Evolutionary conservation across 129 eudicot genomes (phyloP).

Genomic region (Arctium minus): DNA sequence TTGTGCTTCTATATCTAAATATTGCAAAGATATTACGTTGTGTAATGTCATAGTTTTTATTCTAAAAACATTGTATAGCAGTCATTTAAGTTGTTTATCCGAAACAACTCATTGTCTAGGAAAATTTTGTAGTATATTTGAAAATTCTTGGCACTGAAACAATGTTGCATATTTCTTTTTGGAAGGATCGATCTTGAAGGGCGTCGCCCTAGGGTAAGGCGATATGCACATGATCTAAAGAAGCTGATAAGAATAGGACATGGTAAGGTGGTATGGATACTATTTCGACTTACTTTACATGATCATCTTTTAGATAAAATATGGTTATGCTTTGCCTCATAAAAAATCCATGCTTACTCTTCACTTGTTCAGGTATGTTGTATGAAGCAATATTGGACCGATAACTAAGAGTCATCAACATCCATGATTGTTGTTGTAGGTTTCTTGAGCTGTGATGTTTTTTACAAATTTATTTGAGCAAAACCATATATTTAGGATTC

Average conservation of each 20-base stretch:
- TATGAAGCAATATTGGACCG: too few species aligned
- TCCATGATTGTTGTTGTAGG: background rate
- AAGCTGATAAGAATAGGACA: constrained; percentile 87
- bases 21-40: background rate
- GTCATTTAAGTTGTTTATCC: too few species aligned
- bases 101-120: background rate
- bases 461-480: background rate
- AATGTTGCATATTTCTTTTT: constrained; percentile 25
- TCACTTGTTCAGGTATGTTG: background rate
- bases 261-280: constrained; percentile 50
- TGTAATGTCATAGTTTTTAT: background rate
- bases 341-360: background rate
- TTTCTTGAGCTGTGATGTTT: background rate
- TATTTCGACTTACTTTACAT: background rate
- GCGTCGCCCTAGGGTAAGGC: constrained; percentile 80
- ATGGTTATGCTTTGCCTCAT: background rate
- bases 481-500: background rate
- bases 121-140: background rate
- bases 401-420: background rate
- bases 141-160: background rate
- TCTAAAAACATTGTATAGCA: background rate
- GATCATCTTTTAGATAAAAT: background rate
- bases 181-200: constrained; percentile 89
- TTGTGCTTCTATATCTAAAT: background rate
- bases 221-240: constrained; percentile 75